Evolutionary conservation across 371 early-diverging fungal genomes (phyloP), one percentile per base, ranked within the genome.

Genomic region (Mortierella sp.): DNA sequence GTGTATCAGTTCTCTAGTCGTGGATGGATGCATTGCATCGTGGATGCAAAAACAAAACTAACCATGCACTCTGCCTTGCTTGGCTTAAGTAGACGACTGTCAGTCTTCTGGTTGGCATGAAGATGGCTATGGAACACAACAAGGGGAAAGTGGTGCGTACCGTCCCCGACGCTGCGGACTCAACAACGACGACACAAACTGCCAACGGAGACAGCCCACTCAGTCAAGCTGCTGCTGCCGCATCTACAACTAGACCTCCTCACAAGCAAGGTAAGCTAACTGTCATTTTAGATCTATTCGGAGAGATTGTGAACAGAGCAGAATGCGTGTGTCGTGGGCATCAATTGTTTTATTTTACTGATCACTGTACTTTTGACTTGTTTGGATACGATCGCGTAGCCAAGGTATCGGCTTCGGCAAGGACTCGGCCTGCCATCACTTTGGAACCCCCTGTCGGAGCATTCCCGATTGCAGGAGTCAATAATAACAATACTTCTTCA

Each of bases 101-200:
- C 45, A 80, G 60, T 60, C 57, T 81, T 28, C 68, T 75, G 10
- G 81, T 84, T 21, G 78, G 81, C 45, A 71, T 81, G 77, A 81
- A 81, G 48, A 74, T 81, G 74, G 81, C 78, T 52, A 84, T 84
- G 78, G 70, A 76, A 3, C 84, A 84, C 50, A 80, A 76, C 38
- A 75, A 72, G 28, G 54, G 68, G 42, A 68, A 68, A 68, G 52
- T 73, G 38, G 70, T 47, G 21, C 79, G 76, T 44, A 76, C 72
- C 26, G 31, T 71, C 21, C 31, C 68, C 28, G 72, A 42, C 47
- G 24, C 65, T 1, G 79, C 65, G 1, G 79, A 47, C 34, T 45
- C 63, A 19, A 42, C 74, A 45, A n/a, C 70, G 48, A 70, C 48
- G 26, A 26, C 48, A 72, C 72, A 63, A 26, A 19, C 57, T 10